Evolutionary conservation across 257 asterid species (phyloP).

Genomic region (Cordia subcordata): DNA sequence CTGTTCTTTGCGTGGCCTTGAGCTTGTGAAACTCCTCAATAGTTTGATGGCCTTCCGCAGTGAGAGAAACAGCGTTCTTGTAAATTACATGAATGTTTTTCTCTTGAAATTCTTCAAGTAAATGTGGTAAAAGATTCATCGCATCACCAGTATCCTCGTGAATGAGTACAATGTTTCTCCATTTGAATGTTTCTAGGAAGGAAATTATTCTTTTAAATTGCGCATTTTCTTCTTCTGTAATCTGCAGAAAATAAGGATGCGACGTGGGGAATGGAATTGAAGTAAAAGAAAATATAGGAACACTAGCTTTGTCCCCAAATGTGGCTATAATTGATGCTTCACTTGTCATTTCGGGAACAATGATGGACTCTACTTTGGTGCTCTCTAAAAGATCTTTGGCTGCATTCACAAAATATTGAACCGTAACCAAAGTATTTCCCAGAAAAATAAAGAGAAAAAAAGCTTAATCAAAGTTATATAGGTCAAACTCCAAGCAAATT

Average conservation of each 20-base stretch:
- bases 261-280: constrained; percentile 13
- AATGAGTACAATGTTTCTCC: constrained; percentile 31
- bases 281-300: constrained; percentile 34
- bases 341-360: constrained; percentile 11
- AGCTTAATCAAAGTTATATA: no score
- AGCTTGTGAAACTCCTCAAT: constrained; percentile 21
- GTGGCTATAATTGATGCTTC: constrained; percentile 21
- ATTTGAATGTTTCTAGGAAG: constrained; percentile 19
- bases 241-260: constrained; percentile 33
- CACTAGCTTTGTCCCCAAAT: constrained; percentile 23
- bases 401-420: constrained; percentile 6
- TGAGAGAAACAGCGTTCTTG: constrained; percentile 16
- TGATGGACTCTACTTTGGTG: constrained; percentile 24
- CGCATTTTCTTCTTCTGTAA: constrained; percentile 26
- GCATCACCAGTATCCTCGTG: constrained; percentile 25
- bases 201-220: constrained; percentile 33
- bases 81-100: constrained; percentile 5
- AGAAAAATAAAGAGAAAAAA: no score
- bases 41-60: constrained; percentile 13
- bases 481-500: no score
- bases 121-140: constrained; percentile 12
- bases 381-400: constrained; percentile 39
- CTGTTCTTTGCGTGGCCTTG: constrained; percentile 9
- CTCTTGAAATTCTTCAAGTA: not conserved
- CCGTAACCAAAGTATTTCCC: no score